Evolutionary conservation across 306 rosid species (phyloP).

Genomic region (Acacia melanoxylon): DNA sequence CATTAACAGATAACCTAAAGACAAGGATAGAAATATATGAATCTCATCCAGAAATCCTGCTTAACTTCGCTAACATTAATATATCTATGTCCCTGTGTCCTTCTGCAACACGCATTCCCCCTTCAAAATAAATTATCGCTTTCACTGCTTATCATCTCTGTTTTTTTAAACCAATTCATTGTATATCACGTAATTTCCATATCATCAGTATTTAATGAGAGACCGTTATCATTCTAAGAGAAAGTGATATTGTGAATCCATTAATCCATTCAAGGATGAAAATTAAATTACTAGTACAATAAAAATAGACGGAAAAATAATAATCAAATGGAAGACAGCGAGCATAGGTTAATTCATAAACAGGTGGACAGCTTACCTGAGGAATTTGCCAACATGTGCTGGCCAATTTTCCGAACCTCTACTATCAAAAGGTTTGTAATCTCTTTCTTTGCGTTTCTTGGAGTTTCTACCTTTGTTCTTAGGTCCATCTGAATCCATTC

Average conservation of each 20-base stretch:
- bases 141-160: background rate
- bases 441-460: conserved; percentile 83
- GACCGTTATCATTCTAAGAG: background rate
- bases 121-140: background rate
- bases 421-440: conserved; percentile 83
- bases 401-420: conserved; percentile 92
- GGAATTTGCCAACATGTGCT: conserved; percentile 72
- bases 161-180: background rate
- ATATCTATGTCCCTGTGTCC: background rate
- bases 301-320: conserved; percentile 11
- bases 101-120: background rate
- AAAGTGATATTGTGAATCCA: background rate
- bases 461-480: conserved; percentile 57
- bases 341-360: conserved; percentile 24
- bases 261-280: background rate
- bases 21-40: background rate
- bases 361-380: conserved; percentile 49
- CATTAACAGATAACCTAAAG: background rate
- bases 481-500: conserved; percentile 60
- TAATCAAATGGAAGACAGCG: conserved; percentile 24
- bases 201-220: background rate
- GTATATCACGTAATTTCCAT: background rate
- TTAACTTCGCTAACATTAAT: background rate
- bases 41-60: background rate
- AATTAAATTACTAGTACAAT: background rate